Percentiles rank a stretch among this genome's conserved stretches.
These are phyloP conservation scores for Ramularia collo-cygni DNA, from an alignment of 2,329 filamentous ascomycete genomes.

Conservation along the genomic window DNA sequence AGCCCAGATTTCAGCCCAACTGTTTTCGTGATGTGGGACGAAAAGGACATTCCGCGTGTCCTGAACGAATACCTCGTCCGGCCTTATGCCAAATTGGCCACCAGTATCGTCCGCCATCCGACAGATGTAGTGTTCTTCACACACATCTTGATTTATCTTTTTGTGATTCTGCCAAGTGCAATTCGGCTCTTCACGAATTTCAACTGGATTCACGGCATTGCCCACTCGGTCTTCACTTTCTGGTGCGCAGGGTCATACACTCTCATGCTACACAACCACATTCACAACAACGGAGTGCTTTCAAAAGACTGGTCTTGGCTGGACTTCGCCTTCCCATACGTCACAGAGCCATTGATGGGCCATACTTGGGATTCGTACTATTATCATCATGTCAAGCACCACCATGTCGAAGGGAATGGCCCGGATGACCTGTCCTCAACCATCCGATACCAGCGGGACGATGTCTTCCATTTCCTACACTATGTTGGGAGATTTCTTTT, in stretches of 20 bases:
- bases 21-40: conserved; percentile 48
- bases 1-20: conserved; percentile 48
- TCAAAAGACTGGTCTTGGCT: conserved; percentile 48
- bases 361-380: conserved; percentile 83
- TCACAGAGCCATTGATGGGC: conserved; percentile 69
- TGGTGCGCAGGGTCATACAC: conserved; percentile 70
- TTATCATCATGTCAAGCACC: conserved; percentile 81
- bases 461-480: conserved; percentile 56
- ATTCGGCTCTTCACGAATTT: conserved; percentile 59
- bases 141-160: conserved; percentile 65
- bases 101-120: conserved; percentile 52
- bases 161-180: conserved; percentile 63
- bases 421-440: conserved; percentile 70
- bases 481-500: conserved; percentile 70
- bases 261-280: conserved; percentile 78
- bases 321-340: conserved; percentile 63
- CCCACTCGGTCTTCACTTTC: conserved; percentile 59
- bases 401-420: conserved; percentile 76
- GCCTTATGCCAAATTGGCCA: conserved; percentile 54
- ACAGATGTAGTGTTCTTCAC: conserved; percentile 75
- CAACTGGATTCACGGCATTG: conserved; percentile 58
- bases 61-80: conserved; percentile 48
- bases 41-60: conserved; percentile 37
- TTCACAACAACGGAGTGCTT: conserved; percentile 67
- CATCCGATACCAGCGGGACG: conserved; percentile 68